Percentiles rank a stretch among this genome's conserved stretches.
These are phyloP conservation scores for Amanita subjunquillea DNA, from an alignment of 768 basidiomycete species.

Conservation along the genomic window DNA sequence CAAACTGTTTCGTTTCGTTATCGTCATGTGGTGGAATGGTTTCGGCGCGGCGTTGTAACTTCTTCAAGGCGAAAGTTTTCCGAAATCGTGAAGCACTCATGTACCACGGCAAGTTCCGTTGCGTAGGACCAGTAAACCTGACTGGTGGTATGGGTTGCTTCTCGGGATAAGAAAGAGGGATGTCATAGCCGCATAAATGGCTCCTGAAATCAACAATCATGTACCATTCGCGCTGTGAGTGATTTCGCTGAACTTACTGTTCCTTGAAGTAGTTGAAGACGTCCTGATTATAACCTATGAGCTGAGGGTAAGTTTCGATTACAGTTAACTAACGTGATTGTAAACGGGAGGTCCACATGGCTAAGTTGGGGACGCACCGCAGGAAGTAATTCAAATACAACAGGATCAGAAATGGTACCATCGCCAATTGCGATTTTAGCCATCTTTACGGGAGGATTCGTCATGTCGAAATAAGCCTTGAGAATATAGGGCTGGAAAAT, in stretches of 20 bases:
- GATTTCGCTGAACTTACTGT: slow-evolving; percentile 37
- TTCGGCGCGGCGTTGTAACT: slow-evolving; percentile 11
- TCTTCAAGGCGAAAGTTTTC: slow-evolving; percentile 13
- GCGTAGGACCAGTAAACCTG: slow-evolving; percentile 21
- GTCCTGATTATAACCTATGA: slow-evolving; percentile 61
- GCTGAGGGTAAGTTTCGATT: slow-evolving; percentile 65
- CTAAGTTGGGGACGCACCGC: slow-evolving; percentile 29
- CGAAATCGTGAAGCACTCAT: slow-evolving; percentile 9
- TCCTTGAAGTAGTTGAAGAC: slow-evolving; percentile 60
- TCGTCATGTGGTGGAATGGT: slow-evolving; percentile 8
- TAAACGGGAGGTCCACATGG: neutral
- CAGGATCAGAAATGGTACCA: slow-evolving; percentile 42
- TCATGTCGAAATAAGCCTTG: slow-evolving; percentile 56
- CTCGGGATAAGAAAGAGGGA: slow-evolving; percentile 65
- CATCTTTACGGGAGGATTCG: slow-evolving; percentile 57
- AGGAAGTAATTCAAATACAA: slow-evolving; percentile 42
- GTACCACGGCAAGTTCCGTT: slow-evolving; percentile 23
- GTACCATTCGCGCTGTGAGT: neutral
- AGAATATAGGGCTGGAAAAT: slow-evolving; percentile 57
- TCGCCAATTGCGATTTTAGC: slow-evolving; percentile 66
- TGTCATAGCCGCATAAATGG: slow-evolving; percentile 52
- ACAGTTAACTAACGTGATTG: slow-evolving; percentile 32
- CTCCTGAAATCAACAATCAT: slow-evolving; percentile 25
- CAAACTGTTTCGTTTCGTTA: slow-evolving; percentile 16
- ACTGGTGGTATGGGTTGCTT: slow-evolving; percentile 36